Base-by-base conservation (phyloP, 2,329 filamentous ascomycete genomes). In the Colletotrichum sidae region DNA sequence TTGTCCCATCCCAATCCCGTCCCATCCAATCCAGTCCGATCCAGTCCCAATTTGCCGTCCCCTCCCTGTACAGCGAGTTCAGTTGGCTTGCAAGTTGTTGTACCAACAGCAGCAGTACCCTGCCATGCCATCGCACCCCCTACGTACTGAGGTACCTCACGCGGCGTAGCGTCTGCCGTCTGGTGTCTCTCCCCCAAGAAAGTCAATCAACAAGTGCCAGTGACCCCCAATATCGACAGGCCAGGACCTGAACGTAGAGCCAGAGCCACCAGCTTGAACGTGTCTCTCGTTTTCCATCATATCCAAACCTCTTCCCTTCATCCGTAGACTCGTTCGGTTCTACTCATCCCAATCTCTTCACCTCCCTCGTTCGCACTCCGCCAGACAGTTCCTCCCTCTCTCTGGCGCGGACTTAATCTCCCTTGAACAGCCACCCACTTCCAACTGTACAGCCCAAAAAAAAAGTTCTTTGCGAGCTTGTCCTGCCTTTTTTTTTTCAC, bases 251-350 rank as follows among this genome's bases (percentile, higher is more conserved):
- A 25, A 25, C 25, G 25, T 25, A 17, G 17, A 17, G 17, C 17
- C 17, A 17, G 17, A 17, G 58, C 63, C 58, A 39, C 55, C 58
- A n/a, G 56, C 52, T 38, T 38, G 51, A 65, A 34, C 42, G 35
- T 50, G 52, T 49, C 52, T 57, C n/a, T 62, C 59, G 44, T 67
- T 67, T 67, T 65, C 60, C 45, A 64, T 67, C 64, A 67, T 51
- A 67, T 60, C 60, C 60, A 60, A 45, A 60, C 60, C 47, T 58
- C 66, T 68, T 68, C 66, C 66, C 62, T 68, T 68, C 62, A 61
- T 57, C 57, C 57, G 57, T 55, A 37, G 56, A 44, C 47, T 54
- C 38, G 52, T 41, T 33, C 37, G n/a, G 39, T 37, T 52, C 50
- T 53, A 42, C 49, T 59, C 54, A 53, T 63, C 57, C 45, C 58